These are phyloP conservation scores for Chalciporus piperatus DNA, from an alignment of 768 basidiomycete genomes.

Conservation along the genomic window DNA sequence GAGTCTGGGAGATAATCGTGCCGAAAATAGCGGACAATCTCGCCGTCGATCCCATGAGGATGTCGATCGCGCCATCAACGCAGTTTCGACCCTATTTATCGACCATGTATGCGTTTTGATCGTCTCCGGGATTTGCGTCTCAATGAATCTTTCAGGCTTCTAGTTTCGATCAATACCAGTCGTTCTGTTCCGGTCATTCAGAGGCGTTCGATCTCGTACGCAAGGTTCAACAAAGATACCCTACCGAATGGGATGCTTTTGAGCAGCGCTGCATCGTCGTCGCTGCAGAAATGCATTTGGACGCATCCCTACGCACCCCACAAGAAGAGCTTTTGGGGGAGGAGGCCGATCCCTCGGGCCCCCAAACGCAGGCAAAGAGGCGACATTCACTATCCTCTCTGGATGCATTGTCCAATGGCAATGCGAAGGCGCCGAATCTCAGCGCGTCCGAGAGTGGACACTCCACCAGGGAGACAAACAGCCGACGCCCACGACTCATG, in stretches of 20 bases:
- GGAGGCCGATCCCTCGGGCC: not conserved
- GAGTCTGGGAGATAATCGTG: constrained; percentile 22
- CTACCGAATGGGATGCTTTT: constrained; percentile 78
- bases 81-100: constrained; percentile 55
- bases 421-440: constrained; percentile 31
- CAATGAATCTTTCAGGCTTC: constrained; percentile 49
- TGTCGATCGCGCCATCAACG: constrained; percentile 36
- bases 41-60: constrained; percentile 31
- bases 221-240: constrained; percentile 57
- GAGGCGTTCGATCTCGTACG: constrained; percentile 77
- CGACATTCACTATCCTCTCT: constrained; percentile 51
- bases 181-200: constrained; percentile 84
- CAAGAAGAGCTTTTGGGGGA: constrained; percentile 12
- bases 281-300: constrained; percentile 38
- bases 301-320: constrained; percentile 10
- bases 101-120: constrained; percentile 43
- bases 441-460: constrained; percentile 32
- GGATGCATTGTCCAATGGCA: constrained; percentile 38
- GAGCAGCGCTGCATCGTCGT: constrained; percentile 72
- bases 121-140: not conserved
- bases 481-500: constrained; percentile 44
- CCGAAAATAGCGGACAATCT: constrained; percentile 1
- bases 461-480: constrained; percentile 24
- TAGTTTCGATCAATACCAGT: constrained; percentile 74
- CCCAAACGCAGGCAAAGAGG: constrained; percentile 25